These are phyloP conservation scores for Hygrocybe punicea DNA, from an alignment of 768 basidiomycete genomes.

Conservation along the genomic window DNA sequence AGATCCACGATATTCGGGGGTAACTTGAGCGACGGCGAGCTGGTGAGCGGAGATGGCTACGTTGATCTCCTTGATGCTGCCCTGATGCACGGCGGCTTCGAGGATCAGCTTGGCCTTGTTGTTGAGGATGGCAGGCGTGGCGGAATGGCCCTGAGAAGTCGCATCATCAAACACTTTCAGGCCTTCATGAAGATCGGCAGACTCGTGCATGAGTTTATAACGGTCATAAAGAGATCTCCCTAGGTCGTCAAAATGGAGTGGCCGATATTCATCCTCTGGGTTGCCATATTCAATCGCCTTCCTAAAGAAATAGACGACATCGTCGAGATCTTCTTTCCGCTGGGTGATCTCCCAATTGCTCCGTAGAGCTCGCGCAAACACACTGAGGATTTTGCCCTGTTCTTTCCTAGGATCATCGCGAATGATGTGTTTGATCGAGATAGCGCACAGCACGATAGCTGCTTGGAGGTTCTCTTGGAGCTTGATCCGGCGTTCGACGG, in stretches of 20 bases:
- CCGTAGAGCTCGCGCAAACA: constrained; percentile 12
- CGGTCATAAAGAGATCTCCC: background rate
- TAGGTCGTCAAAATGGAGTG: background rate
- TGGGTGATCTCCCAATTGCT: constrained; percentile 9
- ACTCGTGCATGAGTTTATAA: background rate
- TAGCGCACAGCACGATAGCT: background rate
- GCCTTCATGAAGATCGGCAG: background rate
- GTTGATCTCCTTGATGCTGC: background rate
- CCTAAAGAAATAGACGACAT: constrained; percentile 16
- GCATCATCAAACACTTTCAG: background rate
- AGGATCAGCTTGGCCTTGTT: background rate
- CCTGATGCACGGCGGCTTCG: background rate
- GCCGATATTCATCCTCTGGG: background rate
- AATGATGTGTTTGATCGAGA: constrained; percentile 12
- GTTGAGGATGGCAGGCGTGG: background rate
- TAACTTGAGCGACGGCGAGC: background rate
- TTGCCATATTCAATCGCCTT: constrained; percentile 13
- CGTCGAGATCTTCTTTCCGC: constrained; percentile 11
- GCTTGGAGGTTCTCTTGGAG: background rate
- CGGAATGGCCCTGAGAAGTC: background rate
- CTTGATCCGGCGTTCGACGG: background rate
- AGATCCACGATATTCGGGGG: background rate
- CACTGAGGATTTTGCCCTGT: constrained; percentile 12
- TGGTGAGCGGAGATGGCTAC: background rate
- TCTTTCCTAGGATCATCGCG: constrained; percentile 16